Conservation (phyloP, 2,329 filamentous ascomycete genomes). For the Sporothrix brunneoviolacea region DNA sequence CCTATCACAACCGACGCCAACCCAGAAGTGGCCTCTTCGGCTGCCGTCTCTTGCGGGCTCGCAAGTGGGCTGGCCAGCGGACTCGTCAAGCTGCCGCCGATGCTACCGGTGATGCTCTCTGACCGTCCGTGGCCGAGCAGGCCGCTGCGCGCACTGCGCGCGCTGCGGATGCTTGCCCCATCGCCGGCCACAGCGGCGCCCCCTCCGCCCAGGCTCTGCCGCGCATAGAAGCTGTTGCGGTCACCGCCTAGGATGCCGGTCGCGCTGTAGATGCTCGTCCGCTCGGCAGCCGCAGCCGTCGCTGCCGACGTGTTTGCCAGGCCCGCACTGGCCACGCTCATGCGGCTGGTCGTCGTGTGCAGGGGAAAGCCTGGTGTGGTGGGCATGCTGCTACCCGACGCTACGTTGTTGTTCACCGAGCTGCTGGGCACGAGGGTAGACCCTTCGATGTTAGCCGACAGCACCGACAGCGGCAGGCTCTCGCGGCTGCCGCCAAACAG, state of each 20-base stretch:
- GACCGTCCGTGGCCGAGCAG: slow-evolving; percentile 68
- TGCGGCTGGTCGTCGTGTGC: slow-evolving; percentile 38
- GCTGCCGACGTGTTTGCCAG: slow-evolving; percentile 29
- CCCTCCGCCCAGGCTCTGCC: slow-evolving; percentile 18
- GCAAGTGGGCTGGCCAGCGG: slow-evolving; percentile 52
- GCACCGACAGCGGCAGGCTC: slow-evolving; percentile 68
- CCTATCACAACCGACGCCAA: neutral
- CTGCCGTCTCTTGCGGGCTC: slow-evolving; percentile 34
- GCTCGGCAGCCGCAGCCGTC: slow-evolving; percentile 41
- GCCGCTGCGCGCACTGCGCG: slow-evolving; percentile 75
- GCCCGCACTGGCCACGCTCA: slow-evolving; percentile 20
- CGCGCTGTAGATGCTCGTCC: slow-evolving; percentile 76
- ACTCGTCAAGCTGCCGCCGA: slow-evolving; percentile 50
- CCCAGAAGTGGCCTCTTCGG: neutral
- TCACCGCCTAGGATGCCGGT: slow-evolving; percentile 66
- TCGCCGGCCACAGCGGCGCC: slow-evolving; percentile 42
- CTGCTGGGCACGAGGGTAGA: slow-evolving; percentile 46
- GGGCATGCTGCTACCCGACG: slow-evolving; percentile 24
- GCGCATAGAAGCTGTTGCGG: slow-evolving; percentile 71
- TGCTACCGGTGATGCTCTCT: slow-evolving; percentile 75
- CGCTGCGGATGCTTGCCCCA: slow-evolving; percentile 71
- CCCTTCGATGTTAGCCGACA: slow-evolving; percentile 62
- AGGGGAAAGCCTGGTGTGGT: slow-evolving; percentile 38
- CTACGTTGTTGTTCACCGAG: slow-evolving; percentile 35
- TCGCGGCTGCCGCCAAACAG: slow-evolving; percentile 77